Evolutionary conservation across 257 asterid genomes (phyloP).

Genomic region (Marsdenia floribunda): DNA sequence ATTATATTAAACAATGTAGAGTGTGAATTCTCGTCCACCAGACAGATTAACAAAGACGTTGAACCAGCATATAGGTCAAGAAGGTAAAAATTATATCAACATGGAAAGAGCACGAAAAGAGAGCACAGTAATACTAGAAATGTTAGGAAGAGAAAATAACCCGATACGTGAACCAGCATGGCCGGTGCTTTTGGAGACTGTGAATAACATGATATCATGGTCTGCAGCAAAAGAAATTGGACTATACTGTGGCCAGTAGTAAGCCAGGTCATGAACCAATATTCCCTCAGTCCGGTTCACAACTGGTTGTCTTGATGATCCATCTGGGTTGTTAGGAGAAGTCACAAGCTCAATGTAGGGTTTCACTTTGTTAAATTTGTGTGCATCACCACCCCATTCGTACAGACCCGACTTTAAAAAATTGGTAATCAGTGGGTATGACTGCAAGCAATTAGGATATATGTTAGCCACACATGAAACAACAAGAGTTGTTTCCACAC

Average conservation of each 20-base stretch:
- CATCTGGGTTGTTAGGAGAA: slow-evolving; percentile 95
- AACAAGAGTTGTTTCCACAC: neutral
- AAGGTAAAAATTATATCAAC: too few relatives aligned
- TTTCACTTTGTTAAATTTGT: slow-evolving; percentile 37
- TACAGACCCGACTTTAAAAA: slow-evolving; percentile 78
- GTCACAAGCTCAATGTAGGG: slow-evolving; percentile 88
- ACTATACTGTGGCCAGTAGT: slow-evolving; percentile 94
- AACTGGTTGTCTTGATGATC: slow-evolving; percentile 58
- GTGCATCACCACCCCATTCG: slow-evolving; percentile 85
- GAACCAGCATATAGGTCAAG: neutral
- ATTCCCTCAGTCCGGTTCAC: slow-evolving; percentile 55
- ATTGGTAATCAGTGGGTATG: slow-evolving; percentile 74
- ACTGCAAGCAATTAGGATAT: slow-evolving; percentile 40
- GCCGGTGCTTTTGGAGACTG: slow-evolving; percentile 90
- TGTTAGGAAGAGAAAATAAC: slow-evolving; percentile 27
- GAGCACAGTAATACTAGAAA: neutral
- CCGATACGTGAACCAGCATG: slow-evolving; percentile 91
- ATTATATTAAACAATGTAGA: neutral
- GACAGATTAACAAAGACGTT: neutral
- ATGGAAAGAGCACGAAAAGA: neutral
- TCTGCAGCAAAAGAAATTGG: slow-evolving; percentile 62
- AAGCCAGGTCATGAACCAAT: slow-evolving; percentile 76
- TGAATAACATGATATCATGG: slow-evolving; percentile 87
- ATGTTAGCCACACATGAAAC: neutral
- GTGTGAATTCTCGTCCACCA: neutral